Evolutionary conservation across 2,329 filamentous ascomycete genomes (phyloP).

Genomic region (Fusarium tjaetaba): DNA sequence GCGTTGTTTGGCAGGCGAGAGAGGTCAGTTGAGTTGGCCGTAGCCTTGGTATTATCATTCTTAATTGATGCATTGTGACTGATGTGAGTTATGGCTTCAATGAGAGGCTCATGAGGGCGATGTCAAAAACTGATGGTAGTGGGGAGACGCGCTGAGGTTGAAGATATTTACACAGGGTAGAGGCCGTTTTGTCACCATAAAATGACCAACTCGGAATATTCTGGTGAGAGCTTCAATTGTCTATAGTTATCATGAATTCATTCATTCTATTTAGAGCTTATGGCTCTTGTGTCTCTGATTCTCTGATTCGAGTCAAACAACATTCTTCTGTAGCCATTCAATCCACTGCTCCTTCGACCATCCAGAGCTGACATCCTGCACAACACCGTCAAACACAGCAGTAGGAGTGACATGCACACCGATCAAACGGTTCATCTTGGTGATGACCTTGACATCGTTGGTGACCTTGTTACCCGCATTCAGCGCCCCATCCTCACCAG

Average conservation of each 20-base stretch:
- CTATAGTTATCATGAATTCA: not conserved
- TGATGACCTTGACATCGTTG: conserved; percentile 82
- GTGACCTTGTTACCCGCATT: conserved; percentile 87
- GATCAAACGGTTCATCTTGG: conserved; percentile 81
- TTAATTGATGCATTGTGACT: conserved; percentile 36
- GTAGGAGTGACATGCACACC: conserved; percentile 93
- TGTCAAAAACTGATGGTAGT: conserved; percentile 26
- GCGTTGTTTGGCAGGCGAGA: not conserved
- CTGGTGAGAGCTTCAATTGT: conserved; percentile 13
- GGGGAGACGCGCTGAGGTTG: not conserved
- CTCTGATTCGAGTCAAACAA: conserved; percentile 48
- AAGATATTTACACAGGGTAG: conserved; percentile 8
- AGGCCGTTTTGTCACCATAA: not conserved
- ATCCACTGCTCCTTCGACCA: conserved; percentile 87
- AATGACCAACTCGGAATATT: not conserved
- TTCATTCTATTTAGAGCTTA: conserved; percentile 23
- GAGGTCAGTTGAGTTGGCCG: conserved; percentile 25
- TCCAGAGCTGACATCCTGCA: conserved; percentile 81
- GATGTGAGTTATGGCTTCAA: not conserved
- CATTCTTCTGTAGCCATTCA: conserved; percentile 76
- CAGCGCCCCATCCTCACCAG: conserved; percentile 71
- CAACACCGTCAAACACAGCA: conserved; percentile 86
- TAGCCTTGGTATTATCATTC: conserved; percentile 33
- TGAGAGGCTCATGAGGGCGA: conserved; percentile 15
- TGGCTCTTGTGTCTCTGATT: not conserved